A percentile compares a stretch with the other conserved stretches of the same genome.
Evolutionary conservation across 768 basidiomycete genomes (phyloP).

Genomic region (Tulasnella sp.): DNA sequence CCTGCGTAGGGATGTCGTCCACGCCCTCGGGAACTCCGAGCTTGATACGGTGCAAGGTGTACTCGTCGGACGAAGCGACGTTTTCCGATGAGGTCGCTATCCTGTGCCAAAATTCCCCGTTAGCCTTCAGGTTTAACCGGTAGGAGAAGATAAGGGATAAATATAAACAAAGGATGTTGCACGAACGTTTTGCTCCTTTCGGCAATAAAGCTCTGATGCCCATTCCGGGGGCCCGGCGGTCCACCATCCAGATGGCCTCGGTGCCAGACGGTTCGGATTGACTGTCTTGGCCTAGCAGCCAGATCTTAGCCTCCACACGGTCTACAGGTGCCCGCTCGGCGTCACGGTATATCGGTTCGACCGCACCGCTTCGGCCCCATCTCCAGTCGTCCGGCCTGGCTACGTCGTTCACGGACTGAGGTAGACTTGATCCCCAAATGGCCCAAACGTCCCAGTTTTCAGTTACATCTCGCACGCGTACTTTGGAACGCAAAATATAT

Average conservation of each 20-base stretch:
- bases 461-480: conserved; percentile 74
- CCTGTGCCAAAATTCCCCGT: background rate
- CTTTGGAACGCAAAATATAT: conserved; percentile 83
- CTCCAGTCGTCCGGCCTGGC: conserved; percentile 51
- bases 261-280: background rate
- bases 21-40: conserved; percentile 86
- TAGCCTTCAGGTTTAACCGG: background rate
- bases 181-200: conserved; percentile 73
- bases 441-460: conserved; percentile 78
- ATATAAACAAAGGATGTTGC: background rate
- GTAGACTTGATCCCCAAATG: conserved; percentile 56
- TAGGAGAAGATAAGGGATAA: background rate
- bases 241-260: conserved; percentile 44
- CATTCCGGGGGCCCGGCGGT: conserved; percentile 73
- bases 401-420: conserved; percentile 3
- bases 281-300: conserved; percentile 6
- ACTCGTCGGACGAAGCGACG: conserved; percentile 51
- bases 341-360: conserved; percentile 70
- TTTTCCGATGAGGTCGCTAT: conserved; percentile 42
- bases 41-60: conserved; percentile 71
- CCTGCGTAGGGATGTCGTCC: conserved; percentile 67
- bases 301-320: background rate
- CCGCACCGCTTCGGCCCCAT: conserved; percentile 64
- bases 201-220: conserved; percentile 66
- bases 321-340: conserved; percentile 4